A percentile compares a stretch with the other conserved stretches of the same genome.
Conservation (phyloP, 2,329 filamentous ascomycete genomes). For the Fusarium sp. region DNA sequence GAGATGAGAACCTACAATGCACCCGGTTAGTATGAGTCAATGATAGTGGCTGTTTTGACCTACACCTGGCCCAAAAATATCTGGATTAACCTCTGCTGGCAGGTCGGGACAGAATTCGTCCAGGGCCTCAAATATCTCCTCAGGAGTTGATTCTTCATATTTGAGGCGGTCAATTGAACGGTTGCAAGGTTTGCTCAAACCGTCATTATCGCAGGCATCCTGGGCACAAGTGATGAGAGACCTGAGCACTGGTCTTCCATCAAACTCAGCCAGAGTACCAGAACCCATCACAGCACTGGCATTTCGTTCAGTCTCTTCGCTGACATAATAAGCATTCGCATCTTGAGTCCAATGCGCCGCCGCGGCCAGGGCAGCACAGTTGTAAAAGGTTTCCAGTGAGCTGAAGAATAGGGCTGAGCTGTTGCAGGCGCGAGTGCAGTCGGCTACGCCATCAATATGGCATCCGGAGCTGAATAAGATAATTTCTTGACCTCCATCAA, state of each 20-base stretch:
- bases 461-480: conserved; percentile 50
- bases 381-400: conserved; percentile 54
- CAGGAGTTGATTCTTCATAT: conserved; percentile 41
- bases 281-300: conserved; percentile 52
- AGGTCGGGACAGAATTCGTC: conserved; percentile 52
- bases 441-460: conserved; percentile 42
- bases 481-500: conserved; percentile 49
- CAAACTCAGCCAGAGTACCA: conserved; percentile 47
- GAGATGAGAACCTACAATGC: conserved; percentile 51
- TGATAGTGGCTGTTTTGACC: conserved; percentile 8
- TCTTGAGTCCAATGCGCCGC: conserved; percentile 50
- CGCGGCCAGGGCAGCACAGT: conserved; percentile 52
- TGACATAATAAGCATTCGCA: conserved; percentile 46
- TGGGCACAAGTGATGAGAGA: conserved; percentile 51
- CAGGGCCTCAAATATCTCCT: conserved; percentile 50
- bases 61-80: conserved; percentile 55
- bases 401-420: conserved; percentile 47
- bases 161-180: conserved; percentile 44
- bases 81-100: conserved; percentile 52
- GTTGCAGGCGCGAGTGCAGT: conserved; percentile 51
- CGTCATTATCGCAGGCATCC: conserved; percentile 51
- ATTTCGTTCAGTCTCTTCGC: conserved; percentile 50
- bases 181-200: conserved; percentile 48
- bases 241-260: conserved; percentile 46
- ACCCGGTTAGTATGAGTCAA: conserved; percentile 9